These are phyloP conservation scores for Cutaneotrichosporon spelunceum DNA, from an alignment of 1,284 basidiomycete species.

Conservation along the genomic window DNA sequence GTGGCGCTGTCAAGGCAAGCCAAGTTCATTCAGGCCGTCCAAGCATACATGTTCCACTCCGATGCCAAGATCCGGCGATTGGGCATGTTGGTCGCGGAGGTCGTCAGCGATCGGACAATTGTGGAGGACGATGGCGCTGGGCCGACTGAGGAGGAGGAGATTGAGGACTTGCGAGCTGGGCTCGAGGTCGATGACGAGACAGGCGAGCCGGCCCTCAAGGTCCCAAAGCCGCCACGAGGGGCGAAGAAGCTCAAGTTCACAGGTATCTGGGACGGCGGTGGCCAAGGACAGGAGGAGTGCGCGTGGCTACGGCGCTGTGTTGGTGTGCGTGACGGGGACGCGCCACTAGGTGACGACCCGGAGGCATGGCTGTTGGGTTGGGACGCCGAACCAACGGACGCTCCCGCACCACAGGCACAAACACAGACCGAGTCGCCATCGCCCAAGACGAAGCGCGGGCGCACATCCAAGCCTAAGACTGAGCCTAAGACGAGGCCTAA, in stretches of 20 bases:
- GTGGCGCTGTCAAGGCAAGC: slow-evolving; percentile 55
- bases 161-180: slow-evolving; percentile 43
- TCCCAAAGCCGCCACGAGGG: slow-evolving; percentile 9
- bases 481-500: slow-evolving; percentile 29
- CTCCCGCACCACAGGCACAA: not conserved
- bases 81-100: slow-evolving; percentile 89
- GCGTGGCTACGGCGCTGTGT: slow-evolving; percentile 59
- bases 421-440: slow-evolving; percentile 4
- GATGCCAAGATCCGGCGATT: slow-evolving; percentile 75
- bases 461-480: slow-evolving; percentile 12
- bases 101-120: slow-evolving; percentile 50
- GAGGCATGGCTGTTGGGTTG: slow-evolving; percentile 40
- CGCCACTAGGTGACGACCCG: slow-evolving; percentile 20
- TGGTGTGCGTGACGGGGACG: slow-evolving; percentile 57
- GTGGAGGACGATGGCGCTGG: slow-evolving; percentile 13
- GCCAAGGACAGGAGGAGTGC: slow-evolving; percentile 66
- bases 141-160: slow-evolving; percentile 28
- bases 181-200: slow-evolving; percentile 40
- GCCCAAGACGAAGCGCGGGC: slow-evolving; percentile 7
- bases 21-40: slow-evolving; percentile 68
- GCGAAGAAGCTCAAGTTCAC: slow-evolving; percentile 64
- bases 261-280: slow-evolving; percentile 71
- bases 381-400: slow-evolving; percentile 12
- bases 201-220: slow-evolving; percentile 13
- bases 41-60: slow-evolving; percentile 71